phyloP scores from a whole-genome alignment of 2,329 filamentous ascomycete genomes.

The Aspergillus transmontanensis region DNA sequence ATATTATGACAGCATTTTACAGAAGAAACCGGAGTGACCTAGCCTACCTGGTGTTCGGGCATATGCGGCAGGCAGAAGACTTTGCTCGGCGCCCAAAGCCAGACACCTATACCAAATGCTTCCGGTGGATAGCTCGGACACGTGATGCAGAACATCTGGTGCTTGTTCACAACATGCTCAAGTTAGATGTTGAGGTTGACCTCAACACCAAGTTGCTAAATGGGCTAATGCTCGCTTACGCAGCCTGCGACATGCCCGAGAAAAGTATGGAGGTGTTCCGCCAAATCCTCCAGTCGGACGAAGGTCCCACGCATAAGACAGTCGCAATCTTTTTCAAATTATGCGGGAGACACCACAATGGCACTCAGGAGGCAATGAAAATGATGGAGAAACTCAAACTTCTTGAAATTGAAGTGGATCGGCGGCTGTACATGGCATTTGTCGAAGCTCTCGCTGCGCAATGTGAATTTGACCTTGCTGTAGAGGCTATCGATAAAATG shows the following conservation, averaged over 20 bases:
- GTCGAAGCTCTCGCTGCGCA: conserved; percentile 74
- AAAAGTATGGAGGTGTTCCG: conserved; percentile 79
- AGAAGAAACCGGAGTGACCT: conserved; percentile 76
- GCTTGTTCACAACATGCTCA: conserved; percentile 88
- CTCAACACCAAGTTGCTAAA: conserved; percentile 77
- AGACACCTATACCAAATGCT: conserved; percentile 75
- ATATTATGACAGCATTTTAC: conserved; percentile 83
- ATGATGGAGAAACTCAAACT: conserved; percentile 60
- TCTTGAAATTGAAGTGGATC: conserved; percentile 79
- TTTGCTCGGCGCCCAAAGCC: conserved; percentile 65
- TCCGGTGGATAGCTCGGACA: conserved; percentile 70
- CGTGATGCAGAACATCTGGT: conserved; percentile 67
- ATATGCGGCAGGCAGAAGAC: conserved; percentile 82
- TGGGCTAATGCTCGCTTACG: conserved; percentile 83
- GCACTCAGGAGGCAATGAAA: conserved; percentile 51
- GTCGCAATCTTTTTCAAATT: conserved; percentile 79
- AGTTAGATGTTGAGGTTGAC: conserved; percentile 82
- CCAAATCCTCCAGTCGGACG: conserved; percentile 77
- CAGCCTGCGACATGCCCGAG: conserved; percentile 65
- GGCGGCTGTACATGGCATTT: conserved; percentile 74
- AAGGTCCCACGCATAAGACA: conserved; percentile 82
- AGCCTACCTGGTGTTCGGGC: conserved; percentile 82
- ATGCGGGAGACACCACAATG: conserved; percentile 63
- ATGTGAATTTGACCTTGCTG: conserved; percentile 68
- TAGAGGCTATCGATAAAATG: conserved; percentile 67